Evolutionary conservation across 164 flowering plant species (phyloP).

Genomic region (Umbilicus rupestris): DNA sequence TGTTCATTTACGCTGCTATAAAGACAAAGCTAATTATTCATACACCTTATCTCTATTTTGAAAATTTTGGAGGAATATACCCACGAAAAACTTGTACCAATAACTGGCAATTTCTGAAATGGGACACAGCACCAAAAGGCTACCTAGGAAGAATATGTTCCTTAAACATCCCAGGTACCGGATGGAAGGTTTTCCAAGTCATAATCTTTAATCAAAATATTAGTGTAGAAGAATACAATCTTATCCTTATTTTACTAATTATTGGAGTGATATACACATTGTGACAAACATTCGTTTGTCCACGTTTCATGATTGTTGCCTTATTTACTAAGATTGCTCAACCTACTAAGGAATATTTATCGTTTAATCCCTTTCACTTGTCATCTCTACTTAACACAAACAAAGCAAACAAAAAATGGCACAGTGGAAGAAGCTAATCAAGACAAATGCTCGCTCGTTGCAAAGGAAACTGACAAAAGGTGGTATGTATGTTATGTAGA

Average conservation of each 20-base stretch:
- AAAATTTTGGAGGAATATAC: background rate
- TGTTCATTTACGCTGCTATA: background rate
- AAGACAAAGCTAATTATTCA: background rate
- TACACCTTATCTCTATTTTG: slow-evolving; percentile 1
- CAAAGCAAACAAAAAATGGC: background rate
- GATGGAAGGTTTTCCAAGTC: background rate
- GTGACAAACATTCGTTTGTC: background rate
- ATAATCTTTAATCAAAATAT: background rate
- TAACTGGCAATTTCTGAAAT: background rate
- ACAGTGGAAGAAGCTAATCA: no score
- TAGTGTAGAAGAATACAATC: background rate
- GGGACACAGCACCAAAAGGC: background rate
- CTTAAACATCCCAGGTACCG: background rate
- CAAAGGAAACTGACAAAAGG: background rate
- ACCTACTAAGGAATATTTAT: background rate
- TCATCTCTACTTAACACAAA: background rate
- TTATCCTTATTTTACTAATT: slow-evolving; percentile 1
- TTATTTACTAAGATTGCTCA: background rate
- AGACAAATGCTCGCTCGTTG: no score
- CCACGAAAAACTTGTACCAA: background rate
- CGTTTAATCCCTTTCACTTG: background rate
- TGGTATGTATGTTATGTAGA: background rate
- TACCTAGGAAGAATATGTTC: background rate
- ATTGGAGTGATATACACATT: background rate
- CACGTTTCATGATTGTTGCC: background rate